Base-by-base conservation (phyloP, 1,284 basidiomycete species). In the Leccinum fuscescens region DNA sequence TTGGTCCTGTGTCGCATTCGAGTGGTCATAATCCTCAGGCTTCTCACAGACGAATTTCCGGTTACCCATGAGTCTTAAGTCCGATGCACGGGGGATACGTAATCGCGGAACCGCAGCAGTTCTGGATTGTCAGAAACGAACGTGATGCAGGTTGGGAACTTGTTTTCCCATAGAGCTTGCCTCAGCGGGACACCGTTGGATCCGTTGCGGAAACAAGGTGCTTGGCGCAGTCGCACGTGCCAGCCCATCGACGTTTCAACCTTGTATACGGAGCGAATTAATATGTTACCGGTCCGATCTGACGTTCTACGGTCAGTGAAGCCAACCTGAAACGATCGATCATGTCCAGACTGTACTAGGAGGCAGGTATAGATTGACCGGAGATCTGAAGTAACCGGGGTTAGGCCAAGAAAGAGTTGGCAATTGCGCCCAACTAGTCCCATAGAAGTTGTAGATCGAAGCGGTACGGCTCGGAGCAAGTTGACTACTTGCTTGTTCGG, bases 231-330 rank as follows among this genome's bases (percentile, higher is more conserved):
- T 42, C 39, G 39, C 39, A 44, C 42, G 42, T 44, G 42, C 17
- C 2, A 11, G 42, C 9, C 8, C 56, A 7, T 35, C 37, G 24
- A 46, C 14, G 60, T 63, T 65, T 63, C 60, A 63, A 35, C 46
- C 37, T 8, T 11, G 37, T 14, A 3, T 17, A 27, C n/a, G 22
- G 59, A 48, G 15, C 22, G 11, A 20, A 22, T 17, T 11, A 14
- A 42, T 3, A 22, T 37, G 15, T 37, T 22, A 31, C 12, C 27
- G 29, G 11, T 20, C 52, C 52, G 52, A 37, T 20, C 42, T 42
- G 39, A 42, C 39, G 6, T 44, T 9, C 11, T 44, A 20, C 11
- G n/a, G n/a, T 33, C 50, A 11, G 12, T 8, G 51, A 12, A 37
- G 12, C 33, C 35, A 54, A 42, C 20, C 6, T 54, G 53, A 54